Percentiles rank a stretch among this genome's conserved stretches.
Evolutionary conservation across 139 green algal species (phyloP).

Genomic region (Chlorella sorokiniana): DNA sequence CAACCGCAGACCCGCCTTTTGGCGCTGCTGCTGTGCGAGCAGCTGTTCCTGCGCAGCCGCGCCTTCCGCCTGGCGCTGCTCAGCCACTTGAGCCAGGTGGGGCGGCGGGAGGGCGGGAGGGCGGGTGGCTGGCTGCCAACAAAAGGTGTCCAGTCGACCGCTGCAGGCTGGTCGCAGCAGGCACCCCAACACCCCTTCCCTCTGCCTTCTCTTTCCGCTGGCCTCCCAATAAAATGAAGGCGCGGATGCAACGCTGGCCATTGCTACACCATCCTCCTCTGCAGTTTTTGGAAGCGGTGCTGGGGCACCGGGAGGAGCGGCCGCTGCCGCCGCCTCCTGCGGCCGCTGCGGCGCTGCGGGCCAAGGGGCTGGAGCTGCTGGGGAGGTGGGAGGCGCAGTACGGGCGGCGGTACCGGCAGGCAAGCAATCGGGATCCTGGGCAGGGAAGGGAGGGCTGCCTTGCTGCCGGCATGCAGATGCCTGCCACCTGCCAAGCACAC

Average conservation of each 20-base stretch:
- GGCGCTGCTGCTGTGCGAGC: slow-evolving; percentile 37
- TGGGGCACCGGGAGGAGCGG: slow-evolving; percentile 30
- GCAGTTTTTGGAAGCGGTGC: slow-evolving; percentile 46
- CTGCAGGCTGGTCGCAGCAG: no score
- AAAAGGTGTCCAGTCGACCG: no score
- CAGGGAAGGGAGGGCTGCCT: background rate
- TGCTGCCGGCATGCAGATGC: background rate
- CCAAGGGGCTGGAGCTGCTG: slow-evolving; percentile 29
- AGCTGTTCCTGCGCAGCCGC: slow-evolving; percentile 51
- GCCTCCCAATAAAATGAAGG: no score
- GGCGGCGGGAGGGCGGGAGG: background rate
- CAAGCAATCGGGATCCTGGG: background rate
- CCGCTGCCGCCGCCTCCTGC: slow-evolving; percentile 45
- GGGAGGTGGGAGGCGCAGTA: slow-evolving; percentile 41
- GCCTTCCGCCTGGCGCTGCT: slow-evolving; percentile 38
- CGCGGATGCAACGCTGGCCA: no score
- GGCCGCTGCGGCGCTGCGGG: slow-evolving; percentile 36
- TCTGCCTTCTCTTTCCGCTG: no score
- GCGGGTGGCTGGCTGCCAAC: no score
- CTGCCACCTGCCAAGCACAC: background rate
- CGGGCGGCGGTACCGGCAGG: slow-evolving; percentile 45
- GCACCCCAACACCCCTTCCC: no score
- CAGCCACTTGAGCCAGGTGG: background rate
- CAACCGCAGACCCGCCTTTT: slow-evolving; percentile 42
- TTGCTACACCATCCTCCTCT: no score